Evolutionary conservation across 208 protist species (phyloP).

Genomic region (Crithidia thermophila): DNA sequence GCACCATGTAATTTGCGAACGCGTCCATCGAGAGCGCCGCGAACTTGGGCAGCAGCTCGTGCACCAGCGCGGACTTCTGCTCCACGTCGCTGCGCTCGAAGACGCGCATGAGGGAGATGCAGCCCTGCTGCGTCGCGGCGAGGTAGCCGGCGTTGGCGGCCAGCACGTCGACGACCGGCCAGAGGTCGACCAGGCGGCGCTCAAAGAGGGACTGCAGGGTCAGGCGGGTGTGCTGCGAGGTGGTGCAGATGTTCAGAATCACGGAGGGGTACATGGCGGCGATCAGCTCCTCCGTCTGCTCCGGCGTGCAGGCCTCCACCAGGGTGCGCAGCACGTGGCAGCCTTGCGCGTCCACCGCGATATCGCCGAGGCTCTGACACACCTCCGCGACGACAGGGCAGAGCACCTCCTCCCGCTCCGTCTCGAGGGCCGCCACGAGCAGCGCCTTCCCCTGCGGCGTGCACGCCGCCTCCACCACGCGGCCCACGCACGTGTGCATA

Average conservation of each 20-base stretch:
- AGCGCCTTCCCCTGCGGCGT: conserved; percentile 56
- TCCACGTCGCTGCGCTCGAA: conserved; percentile 66
- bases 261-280: conserved; percentile 68
- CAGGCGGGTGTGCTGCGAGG: conserved; percentile 80
- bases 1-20: conserved; percentile 92
- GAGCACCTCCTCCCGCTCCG: conserved; percentile 47
- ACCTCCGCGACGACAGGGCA: conserved; percentile 56
- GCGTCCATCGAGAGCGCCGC: conserved; percentile 72
- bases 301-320: conserved; percentile 48
- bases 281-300: conserved; percentile 58
- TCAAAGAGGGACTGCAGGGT: conserved; percentile 79
- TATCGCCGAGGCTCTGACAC: conserved; percentile 44
- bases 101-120: conserved; percentile 87
- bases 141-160: conserved; percentile 75
- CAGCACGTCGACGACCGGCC: conserved; percentile 62
- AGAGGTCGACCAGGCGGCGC: conserved; percentile 61
- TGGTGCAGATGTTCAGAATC: conserved; percentile 79
- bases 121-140: conserved; percentile 85
- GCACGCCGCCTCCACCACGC: conserved; percentile 65
- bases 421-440: conserved; percentile 53
- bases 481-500: conserved; percentile 31
- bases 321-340: conserved; percentile 78
- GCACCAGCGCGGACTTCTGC: conserved; percentile 66
- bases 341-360: conserved; percentile 70
- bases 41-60: conserved; percentile 64